phyloP scores from a whole-genome alignment of 176 grass and related monocot genomes.

The Elaeis guineensis region DNA sequence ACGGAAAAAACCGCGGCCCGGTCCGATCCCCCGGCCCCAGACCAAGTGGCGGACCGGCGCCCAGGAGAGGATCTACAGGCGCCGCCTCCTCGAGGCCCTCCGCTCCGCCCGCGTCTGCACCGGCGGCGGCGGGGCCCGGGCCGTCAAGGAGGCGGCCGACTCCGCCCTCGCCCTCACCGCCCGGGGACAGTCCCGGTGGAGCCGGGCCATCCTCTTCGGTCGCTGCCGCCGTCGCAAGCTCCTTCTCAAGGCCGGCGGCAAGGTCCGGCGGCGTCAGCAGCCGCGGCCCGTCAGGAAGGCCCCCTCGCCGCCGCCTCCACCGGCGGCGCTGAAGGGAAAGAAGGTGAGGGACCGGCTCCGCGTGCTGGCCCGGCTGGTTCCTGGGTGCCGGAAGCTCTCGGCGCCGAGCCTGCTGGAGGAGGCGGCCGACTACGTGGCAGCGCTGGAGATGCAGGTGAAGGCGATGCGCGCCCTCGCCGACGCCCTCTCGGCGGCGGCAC shows the following conservation, averaged over 20 bases:
- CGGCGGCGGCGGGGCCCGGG: conserved; percentile 8
- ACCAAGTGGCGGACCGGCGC: conserved; percentile 76
- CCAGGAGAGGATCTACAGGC: conserved; percentile 67
- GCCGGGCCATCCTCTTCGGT: conserved; percentile 76
- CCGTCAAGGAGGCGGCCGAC: conserved; percentile 74
- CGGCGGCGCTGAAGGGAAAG: conserved; percentile 17
- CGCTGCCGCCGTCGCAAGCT: conserved; percentile 33
- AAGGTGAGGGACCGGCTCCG: conserved; percentile 78
- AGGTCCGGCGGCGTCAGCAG: conserved; percentile 31
- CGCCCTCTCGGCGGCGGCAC: conserved; percentile 48
- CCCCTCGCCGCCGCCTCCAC: background rate
- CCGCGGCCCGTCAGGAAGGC: conserved; percentile 17
- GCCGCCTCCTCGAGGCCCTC: conserved; percentile 75
- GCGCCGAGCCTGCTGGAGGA: conserved; percentile 79
- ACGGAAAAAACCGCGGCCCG: background rate
- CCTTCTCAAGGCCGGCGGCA: conserved; percentile 67
- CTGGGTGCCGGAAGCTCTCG: conserved; percentile 76
- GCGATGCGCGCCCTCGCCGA: conserved; percentile 75
- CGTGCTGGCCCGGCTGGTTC: conserved; percentile 73
- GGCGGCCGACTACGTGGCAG: conserved; percentile 78
- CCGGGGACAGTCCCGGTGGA: conserved; percentile 79
- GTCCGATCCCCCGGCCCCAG: background rate
- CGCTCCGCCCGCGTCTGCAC: conserved; percentile 20
- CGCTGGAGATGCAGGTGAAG: conserved; percentile 95
- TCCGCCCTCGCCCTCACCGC: conserved; percentile 87